Percentiles rank a stretch among this genome's conserved stretches.
Evolutionary conservation across 2,329 filamentous ascomycete species (phyloP).

Genomic region (Ceratocystis papillata): DNA sequence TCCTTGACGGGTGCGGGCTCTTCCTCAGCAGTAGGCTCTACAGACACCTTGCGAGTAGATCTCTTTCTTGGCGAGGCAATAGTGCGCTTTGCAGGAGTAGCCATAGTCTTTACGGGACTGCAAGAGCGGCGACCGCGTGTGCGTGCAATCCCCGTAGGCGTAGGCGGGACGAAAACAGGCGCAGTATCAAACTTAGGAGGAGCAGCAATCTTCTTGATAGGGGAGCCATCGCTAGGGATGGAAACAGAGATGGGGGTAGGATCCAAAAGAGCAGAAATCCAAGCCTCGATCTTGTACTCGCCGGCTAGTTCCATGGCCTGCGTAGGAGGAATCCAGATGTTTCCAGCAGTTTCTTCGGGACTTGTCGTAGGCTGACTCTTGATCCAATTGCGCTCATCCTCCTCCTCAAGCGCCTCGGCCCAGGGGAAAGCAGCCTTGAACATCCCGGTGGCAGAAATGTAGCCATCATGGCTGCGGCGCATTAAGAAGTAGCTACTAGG

Average conservation of each 20-base stretch:
- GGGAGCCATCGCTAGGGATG: constrained; percentile 48
- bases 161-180: constrained; percentile 40
- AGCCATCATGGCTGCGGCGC: constrained; percentile 77
- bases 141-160: constrained; percentile 37
- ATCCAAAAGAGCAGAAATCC: constrained; percentile 89
- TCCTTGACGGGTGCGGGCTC: constrained; percentile 16
- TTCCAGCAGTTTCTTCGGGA: constrained; percentile 85
- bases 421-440: constrained; percentile 84
- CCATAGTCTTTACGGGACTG: constrained; percentile 42
- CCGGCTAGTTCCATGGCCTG: constrained; percentile 70
- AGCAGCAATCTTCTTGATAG: constrained; percentile 64
- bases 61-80: constrained; percentile 22
- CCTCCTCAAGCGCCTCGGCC: constrained; percentile 60
- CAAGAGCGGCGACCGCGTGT: constrained; percentile 45
- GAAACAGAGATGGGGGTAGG: constrained; percentile 60
- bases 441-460: constrained; percentile 78
- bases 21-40: constrained; percentile 19
- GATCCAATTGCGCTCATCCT: constrained; percentile 68
- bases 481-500: constrained; percentile 96
- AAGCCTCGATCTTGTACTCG: constrained; percentile 74
- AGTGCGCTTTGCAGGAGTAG: constrained; percentile 45
- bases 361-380: constrained; percentile 74
- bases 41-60: constrained; percentile 21
- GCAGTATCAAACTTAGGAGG: constrained; percentile 64
- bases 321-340: constrained; percentile 85